These are phyloP conservation scores for Suhomyces bribrorum DNA, from an alignment of 1,139 yeast species.

Conservation along the genomic window DNA sequence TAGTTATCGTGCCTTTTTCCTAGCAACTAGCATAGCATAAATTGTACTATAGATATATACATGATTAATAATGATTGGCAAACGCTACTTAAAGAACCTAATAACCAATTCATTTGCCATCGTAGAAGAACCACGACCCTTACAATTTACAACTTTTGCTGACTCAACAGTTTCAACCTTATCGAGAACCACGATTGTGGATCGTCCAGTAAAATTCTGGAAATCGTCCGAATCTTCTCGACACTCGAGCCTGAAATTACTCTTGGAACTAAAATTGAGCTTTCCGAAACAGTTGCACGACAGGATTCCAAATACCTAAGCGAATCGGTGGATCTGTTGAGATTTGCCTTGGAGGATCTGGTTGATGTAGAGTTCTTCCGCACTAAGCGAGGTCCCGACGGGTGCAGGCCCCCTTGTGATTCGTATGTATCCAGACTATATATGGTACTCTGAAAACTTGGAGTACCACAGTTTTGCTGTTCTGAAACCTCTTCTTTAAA, in stretches of 20 bases:
- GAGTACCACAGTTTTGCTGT: neutral
- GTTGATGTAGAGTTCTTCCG: neutral
- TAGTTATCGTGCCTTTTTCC: no score
- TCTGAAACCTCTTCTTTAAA: neutral
- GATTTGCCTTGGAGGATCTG: no score
- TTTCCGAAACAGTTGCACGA: neutral
- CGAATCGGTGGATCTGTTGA: no score
- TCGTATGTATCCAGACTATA: neutral
- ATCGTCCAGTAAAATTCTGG: conserved; percentile 3
- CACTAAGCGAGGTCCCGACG: neutral
- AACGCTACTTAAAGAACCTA: no score
- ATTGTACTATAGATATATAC: conserved; percentile 7
- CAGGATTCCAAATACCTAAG: neutral
- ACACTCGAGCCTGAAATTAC: neutral
- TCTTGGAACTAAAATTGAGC: conserved; percentile 2
- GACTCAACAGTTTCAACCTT: conserved; percentile 1
- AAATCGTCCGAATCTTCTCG: conserved; percentile 4
- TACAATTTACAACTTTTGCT: no score
- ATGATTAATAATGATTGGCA: neutral
- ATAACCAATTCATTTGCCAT: no score
- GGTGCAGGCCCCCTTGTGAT: neutral
- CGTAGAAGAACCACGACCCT: no score
- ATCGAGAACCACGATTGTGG: conserved; percentile 10
- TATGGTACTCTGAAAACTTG: neutral
- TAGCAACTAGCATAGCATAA: neutral